These are phyloP conservation scores for Meripilus lineatus DNA, from an alignment of 1,284 basidiomycete genomes.

Conservation along the genomic window DNA sequence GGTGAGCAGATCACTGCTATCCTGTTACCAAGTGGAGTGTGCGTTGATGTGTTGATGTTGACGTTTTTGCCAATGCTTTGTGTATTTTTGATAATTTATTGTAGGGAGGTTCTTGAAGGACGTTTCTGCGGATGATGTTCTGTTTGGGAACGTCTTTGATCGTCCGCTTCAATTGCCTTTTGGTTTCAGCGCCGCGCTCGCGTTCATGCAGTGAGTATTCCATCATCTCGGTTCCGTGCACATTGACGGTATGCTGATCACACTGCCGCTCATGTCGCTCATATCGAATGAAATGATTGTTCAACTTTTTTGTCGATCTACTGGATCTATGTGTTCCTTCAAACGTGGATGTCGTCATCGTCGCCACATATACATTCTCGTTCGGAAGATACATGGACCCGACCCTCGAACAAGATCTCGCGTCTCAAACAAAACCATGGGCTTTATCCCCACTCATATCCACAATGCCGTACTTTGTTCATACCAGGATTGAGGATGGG, in stretches of 20 bases:
- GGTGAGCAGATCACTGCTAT: constrained; percentile 36
- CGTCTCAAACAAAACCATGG: constrained; percentile 71
- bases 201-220: constrained; percentile 72
- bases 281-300: background rate
- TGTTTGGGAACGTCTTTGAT: constrained; percentile 84
- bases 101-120: constrained; percentile 67
- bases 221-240: too few relatives aligned
- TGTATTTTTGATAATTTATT: too few relatives aligned
- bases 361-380: background rate
- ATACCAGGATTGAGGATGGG: constrained; percentile 8
- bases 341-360: too few relatives aligned
- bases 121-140: constrained; percentile 64
- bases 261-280: too few relatives aligned
- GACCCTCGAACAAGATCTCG: constrained; percentile 78
- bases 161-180: constrained; percentile 72
- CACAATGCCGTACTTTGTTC: constrained; percentile 78
- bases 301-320: background rate
- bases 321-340: too few relatives aligned
- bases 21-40: background rate
- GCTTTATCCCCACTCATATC: constrained; percentile 83
- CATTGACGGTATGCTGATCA: too few relatives aligned
- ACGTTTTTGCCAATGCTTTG: too few relatives aligned
- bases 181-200: constrained; percentile 74
- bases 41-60: background rate
- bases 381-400: constrained; percentile 67